phyloP scores from a whole-genome alignment of 2,329 filamentous ascomycete genomes.

The Tolypocladium ophioglossoides region DNA sequence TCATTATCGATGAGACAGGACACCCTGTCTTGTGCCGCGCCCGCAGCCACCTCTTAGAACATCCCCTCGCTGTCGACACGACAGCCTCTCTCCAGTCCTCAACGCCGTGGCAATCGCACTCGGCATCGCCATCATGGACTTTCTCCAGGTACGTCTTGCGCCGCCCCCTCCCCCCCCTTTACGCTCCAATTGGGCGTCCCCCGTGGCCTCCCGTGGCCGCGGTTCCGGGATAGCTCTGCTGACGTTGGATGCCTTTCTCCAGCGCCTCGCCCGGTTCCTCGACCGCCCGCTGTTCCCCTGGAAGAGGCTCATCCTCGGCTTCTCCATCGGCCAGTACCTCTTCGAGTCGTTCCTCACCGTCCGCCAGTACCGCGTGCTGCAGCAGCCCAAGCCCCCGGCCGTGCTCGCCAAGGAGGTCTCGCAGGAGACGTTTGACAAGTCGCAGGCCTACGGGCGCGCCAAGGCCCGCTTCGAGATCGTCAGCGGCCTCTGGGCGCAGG shows the following conservation, averaged over 20 bases:
- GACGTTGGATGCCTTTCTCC: conserved; percentile 2
- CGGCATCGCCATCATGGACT: conserved; percentile 28
- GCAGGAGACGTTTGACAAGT: conserved; percentile 86
- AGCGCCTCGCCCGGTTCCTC: conserved; percentile 73
- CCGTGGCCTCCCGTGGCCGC: neutral
- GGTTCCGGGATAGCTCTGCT: neutral
- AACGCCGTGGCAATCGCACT: neutral
- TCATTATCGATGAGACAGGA: conserved; percentile 3
- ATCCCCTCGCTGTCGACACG: neutral
- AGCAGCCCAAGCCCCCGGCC: conserved; percentile 70
- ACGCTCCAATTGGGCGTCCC: conserved; percentile 6
- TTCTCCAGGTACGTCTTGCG: conserved; percentile 29
- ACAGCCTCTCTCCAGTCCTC: neutral
- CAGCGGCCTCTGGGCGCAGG: conserved; percentile 70
- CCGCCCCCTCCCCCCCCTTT: neutral
- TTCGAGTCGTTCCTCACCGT: conserved; percentile 84
- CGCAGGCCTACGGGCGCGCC: conserved; percentile 89
- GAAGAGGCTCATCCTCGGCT: conserved; percentile 93
- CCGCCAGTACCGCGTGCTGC: conserved; percentile 81
- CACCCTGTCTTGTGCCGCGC: neutral
- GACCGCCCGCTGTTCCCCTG: conserved; percentile 92
- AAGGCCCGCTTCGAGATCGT: conserved; percentile 86
- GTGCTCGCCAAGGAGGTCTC: conserved; percentile 83
- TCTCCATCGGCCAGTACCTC: conserved; percentile 82
- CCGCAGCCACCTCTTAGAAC: neutral